Conservation (phyloP, 768 basidiomycete genomes). For the Amanita jacksonii region DNA sequence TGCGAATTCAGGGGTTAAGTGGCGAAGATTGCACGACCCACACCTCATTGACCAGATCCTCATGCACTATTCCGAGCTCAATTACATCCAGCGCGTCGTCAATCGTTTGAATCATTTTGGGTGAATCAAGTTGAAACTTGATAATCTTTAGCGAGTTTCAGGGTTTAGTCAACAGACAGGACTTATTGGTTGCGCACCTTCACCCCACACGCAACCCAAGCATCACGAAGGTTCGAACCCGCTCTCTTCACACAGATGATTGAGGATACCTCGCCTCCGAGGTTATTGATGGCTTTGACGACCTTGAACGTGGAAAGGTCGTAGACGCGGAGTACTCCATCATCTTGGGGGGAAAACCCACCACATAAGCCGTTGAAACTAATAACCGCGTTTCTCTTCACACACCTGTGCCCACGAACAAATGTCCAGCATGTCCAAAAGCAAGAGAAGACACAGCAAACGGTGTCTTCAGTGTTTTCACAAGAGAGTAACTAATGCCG, state of each 20-base stretch:
- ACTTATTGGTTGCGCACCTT: conserved; percentile 29
- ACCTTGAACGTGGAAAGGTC: conserved; percentile 50
- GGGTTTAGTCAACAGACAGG: background rate
- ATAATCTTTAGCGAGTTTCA: conserved; percentile 22
- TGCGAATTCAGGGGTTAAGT: conserved; percentile 20
- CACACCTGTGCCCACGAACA: conserved; percentile 58
- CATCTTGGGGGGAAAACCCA: conserved; percentile 17
- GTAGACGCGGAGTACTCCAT: conserved; percentile 64
- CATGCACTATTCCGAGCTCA: conserved; percentile 39
- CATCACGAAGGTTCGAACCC: conserved; percentile 31
- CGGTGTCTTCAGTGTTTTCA: conserved; percentile 30
- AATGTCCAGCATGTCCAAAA: conserved; percentile 34
- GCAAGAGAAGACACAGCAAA: conserved; percentile 45
- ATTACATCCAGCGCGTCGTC: conserved; percentile 39
- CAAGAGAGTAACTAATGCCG: conserved; percentile 11
- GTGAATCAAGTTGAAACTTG: conserved; percentile 34
- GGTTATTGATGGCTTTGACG: conserved; percentile 48
- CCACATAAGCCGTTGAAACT: background rate
- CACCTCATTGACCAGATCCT: conserved; percentile 66
- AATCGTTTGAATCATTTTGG: conserved; percentile 42
- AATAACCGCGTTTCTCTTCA: conserved; percentile 6
- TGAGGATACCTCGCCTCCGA: conserved; percentile 54
- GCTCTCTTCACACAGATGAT: conserved; percentile 36
- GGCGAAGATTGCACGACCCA: conserved; percentile 12
- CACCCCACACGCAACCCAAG: conserved; percentile 62